These are phyloP conservation scores for Coniochaeta prunicola DNA, from an alignment of 2,329 filamentous ascomycete genomes.

Conservation along the genomic window DNA sequence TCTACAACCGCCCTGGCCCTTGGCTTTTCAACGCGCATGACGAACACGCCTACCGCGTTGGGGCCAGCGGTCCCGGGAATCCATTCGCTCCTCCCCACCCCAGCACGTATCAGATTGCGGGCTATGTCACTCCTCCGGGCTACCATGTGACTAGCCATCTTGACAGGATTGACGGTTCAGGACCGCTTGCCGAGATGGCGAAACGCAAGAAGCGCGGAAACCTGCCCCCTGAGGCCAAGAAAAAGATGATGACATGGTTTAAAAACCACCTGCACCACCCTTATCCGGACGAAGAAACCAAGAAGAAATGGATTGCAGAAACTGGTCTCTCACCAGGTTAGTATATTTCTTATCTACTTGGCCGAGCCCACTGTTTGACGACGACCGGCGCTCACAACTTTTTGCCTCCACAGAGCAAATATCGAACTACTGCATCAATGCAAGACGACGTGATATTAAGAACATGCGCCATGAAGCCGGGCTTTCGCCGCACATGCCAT, in stretches of 20 bases:
- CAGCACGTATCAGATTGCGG: background rate
- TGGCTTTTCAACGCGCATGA: background rate
- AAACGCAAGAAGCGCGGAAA: slow-evolving; percentile 63
- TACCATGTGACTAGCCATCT: background rate
- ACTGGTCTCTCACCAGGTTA: slow-evolving; percentile 48
- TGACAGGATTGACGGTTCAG: background rate
- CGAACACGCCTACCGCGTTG: background rate
- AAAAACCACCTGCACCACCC: slow-evolving; percentile 69
- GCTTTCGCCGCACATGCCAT: background rate
- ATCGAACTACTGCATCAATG: slow-evolving; percentile 78
- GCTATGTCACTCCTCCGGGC: background rate
- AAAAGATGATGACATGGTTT: slow-evolving; percentile 76
- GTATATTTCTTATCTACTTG: background rate
- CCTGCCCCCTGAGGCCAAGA: slow-evolving; percentile 82
- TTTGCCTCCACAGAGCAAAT: slow-evolving; percentile 51
- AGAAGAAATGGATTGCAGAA: slow-evolving; percentile 52
- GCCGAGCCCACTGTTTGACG: background rate
- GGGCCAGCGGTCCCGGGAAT: background rate
- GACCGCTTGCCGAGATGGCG: background rate
- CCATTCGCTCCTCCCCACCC: background rate
- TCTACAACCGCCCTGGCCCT: background rate
- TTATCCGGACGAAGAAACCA: slow-evolving; percentile 84
- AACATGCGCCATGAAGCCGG: background rate
- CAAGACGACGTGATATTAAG: background rate
- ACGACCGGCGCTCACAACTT: background rate